These are phyloP conservation scores for Spathaspora sp. DNA, from an alignment of 1,139 yeast genomes.

Conservation along the genomic window DNA sequence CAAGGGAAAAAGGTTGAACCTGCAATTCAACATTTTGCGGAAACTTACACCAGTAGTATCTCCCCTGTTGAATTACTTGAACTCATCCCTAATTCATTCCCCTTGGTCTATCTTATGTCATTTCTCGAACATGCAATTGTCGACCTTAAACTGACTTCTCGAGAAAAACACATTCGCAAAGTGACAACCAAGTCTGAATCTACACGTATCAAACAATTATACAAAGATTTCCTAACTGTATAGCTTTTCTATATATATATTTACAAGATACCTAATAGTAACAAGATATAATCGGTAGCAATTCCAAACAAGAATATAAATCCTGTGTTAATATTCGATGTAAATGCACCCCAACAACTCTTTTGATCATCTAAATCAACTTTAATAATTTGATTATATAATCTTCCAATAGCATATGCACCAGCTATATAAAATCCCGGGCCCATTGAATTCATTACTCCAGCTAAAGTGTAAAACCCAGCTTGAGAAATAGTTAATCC, in stretches of 20 bases:
- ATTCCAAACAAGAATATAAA: constrained; percentile 76
- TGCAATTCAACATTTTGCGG: constrained; percentile 32
- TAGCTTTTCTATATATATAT: constrained; percentile 1
- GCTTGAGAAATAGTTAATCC: constrained; percentile 69
- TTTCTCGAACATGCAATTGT: constrained; percentile 25
- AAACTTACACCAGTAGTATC: constrained; percentile 22
- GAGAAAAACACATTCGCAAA: constrained; percentile 24
- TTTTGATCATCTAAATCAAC: constrained; percentile 79
- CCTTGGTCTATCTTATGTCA: constrained; percentile 30
- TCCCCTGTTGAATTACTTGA: constrained; percentile 25
- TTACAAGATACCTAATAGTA: constrained; percentile 39
- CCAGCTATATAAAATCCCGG: constrained; percentile 77
- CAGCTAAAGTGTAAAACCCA: constrained; percentile 64
- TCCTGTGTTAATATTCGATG: constrained; percentile 78
- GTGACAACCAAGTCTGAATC: constrained; percentile 29
- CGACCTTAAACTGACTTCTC: constrained; percentile 20
- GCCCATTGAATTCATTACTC: constrained; percentile 79
- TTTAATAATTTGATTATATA: constrained; percentile 61
- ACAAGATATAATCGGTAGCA: constrained; percentile 65
- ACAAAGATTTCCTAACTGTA: constrained; percentile 10
- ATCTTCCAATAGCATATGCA: constrained; percentile 64
- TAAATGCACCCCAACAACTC: constrained; percentile 81
- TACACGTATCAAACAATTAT: constrained; percentile 15
- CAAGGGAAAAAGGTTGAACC: constrained; percentile 15
- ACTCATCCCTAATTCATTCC: constrained; percentile 32